Evolutionary conservation across 2,329 filamentous ascomycete species (phyloP).

Genomic region (Trichoderma endophyticum): DNA sequence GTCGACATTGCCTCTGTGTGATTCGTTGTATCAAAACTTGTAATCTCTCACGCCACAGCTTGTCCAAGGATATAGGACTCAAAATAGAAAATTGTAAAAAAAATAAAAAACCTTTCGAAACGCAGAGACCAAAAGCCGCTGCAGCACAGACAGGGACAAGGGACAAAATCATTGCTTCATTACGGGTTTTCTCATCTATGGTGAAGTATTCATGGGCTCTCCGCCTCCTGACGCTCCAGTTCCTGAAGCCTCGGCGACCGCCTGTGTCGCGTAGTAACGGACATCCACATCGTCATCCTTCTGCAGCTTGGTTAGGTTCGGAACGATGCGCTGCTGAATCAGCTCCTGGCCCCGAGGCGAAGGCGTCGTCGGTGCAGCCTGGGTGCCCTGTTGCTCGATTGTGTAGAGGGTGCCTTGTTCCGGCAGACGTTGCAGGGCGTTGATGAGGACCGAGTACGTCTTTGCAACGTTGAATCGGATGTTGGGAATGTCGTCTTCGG

Average conservation of each 20-base stretch:
- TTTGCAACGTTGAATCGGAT: conserved; percentile 99
- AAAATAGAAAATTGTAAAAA: neutral
- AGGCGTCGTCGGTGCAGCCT: conserved; percentile 55
- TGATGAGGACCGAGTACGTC: conserved; percentile 87
- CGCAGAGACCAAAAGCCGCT: neutral
- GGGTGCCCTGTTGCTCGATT: conserved; percentile 71
- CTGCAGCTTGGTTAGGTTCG: conserved; percentile 90
- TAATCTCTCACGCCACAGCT: conserved; percentile 6
- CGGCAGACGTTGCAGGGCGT: conserved; percentile 86
- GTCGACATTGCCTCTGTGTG: neutral
- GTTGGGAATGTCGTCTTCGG: conserved; percentile 93
- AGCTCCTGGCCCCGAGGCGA: conserved; percentile 73
- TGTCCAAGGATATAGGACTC: neutral
- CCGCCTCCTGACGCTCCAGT: conserved; percentile 36
- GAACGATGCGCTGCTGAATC: conserved; percentile 81
- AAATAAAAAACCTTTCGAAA: neutral
- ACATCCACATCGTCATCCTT: conserved; percentile 98
- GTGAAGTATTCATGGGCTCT: conserved; percentile 64
- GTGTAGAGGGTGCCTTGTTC: conserved; percentile 83
- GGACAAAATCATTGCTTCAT: conserved; percentile 52
- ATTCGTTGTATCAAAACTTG: neutral
- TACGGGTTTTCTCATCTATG: conserved; percentile 51
- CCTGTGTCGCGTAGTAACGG: conserved; percentile 93
- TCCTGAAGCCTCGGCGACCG: conserved; percentile 59
- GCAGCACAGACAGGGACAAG: conserved; percentile 29